Base-by-base conservation (phyloP, 805 yeast genomes). In the Saturnispora gosingensis region DNA sequence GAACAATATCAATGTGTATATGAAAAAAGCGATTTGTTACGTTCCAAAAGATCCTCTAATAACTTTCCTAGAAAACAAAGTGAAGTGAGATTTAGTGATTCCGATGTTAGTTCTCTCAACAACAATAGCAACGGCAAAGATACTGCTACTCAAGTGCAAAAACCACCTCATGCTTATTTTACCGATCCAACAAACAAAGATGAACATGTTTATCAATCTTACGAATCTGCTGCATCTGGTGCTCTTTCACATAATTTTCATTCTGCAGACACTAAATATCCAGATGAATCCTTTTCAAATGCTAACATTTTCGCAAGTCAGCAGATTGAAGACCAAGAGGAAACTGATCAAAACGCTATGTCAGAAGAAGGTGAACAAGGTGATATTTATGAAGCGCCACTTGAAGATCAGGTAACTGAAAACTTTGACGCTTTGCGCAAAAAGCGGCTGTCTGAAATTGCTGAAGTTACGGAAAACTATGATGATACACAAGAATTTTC, bases 401-500 rank as follows among this genome's bases (percentile, higher is more conserved):
- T 45, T 13, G 53, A 40, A n/a, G 48, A 48, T 4, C 40, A 44
- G 9, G 43, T 35, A 2, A 25, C 27, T 13, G 51, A 34, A 9
- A 49, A 42, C 42, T 43, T 48, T 28, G 50, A 50, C 3, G 22
- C 28, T 13, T 13, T 49, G 22, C 36, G 52, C 13, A 27, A 43
- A 5, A 55, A 51, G 10, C 45, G 58, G 30, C 32, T 55, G 25
- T 53, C 56, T 2, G 56, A 53, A 47, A 55, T 55, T 30, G 52
- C 35, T 18, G 58, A 55, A 39, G 55, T 51, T 18, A 52, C 56
- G 40, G 55, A 56, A 43, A 43, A 46, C 6, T 51, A 56, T 38
- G 54, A 57, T 44, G 58, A 53, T 27, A 40, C 44, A 13, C 27
- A 24, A 5, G 35, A 36, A 18, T n/a, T 18, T 11, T 30, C n/a